Conservation (phyloP, 495 filamentous ascomycete species). For the Neurospora tetrasperma region DNA sequence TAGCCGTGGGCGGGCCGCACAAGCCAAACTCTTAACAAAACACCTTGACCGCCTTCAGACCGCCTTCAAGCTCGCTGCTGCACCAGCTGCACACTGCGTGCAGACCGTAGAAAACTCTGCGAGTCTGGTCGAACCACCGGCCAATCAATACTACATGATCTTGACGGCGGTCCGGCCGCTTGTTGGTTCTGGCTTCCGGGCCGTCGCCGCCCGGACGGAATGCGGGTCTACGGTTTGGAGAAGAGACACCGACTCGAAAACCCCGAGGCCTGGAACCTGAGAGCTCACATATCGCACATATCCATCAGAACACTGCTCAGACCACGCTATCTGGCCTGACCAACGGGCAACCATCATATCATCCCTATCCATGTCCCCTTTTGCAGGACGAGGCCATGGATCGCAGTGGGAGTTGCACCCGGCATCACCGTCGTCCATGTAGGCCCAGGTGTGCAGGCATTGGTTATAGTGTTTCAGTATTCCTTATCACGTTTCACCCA, state of each 20-base stretch:
- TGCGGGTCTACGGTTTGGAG: neutral
- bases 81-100: neutral
- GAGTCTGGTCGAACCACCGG: neutral
- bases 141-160: neutral
- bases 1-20: neutral
- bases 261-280: neutral
- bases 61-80: neutral
- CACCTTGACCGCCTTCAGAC: neutral
- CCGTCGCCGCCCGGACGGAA: neutral
- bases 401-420: neutral
- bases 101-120: conserved; percentile 1
- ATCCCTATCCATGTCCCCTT: neutral
- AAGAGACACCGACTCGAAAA: neutral
- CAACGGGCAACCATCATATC: neutral
- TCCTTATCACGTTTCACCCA: neutral
- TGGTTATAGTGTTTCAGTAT: neutral
- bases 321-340: neutral
- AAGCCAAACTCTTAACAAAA: neutral
- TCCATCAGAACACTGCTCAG: neutral
- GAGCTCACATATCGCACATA: neutral
- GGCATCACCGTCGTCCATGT: neutral
- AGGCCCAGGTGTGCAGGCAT: neutral
- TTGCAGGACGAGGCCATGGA: neutral
- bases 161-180: neutral
- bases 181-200: neutral